Evolutionary conservation across 371 early-diverging fungal genomes (phyloP), one percentile per base, ranked within the genome.

Genomic region (Entomophthora muscae): DNA sequence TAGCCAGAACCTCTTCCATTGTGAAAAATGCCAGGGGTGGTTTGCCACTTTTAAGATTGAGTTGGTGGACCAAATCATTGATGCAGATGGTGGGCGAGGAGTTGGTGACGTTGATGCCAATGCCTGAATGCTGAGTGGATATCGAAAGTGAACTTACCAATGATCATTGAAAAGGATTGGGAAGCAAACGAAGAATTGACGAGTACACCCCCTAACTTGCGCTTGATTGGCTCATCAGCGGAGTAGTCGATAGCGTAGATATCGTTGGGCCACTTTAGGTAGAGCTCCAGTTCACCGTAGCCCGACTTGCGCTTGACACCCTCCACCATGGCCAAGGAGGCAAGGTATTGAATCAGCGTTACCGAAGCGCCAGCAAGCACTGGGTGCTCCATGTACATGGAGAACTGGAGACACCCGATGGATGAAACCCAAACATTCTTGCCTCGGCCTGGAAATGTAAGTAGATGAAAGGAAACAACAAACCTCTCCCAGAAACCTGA

Each of bases 261-360:
- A 68, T 97, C 98, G 66, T 95, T 97, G 17, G 98, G 98, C 98
- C 98, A 97, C 70, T 97, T 97, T 32, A 97, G 71, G 33, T 79
- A 78, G 59, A 97, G 67, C 0, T 90, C 89, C 2, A 91, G 67
- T 17, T 83, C 72, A 68, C 83, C 83, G 70, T 88, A 92, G 3
- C 89, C 91, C 1, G 80, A 76, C 61, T 76, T 73, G 1, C 73
- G 57, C 57, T 80, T 72, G 12, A 96, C 73, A 23, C 89, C 85
- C 65, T 91, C 86, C 0, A 89, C 86, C 0, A 90, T 79, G 0
- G 94, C 86, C 52, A 95, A 68, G 1, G 85, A 86, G 57, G 89
- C 78, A 3, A 97, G 63, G 66, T 95, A 95, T 73, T 97, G 96
- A 21, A 97, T 73, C 71, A 94, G 89, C 0, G 93, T 82, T 0